Base-by-base conservation (phyloP, 148 eudicot genomes). In the Beta vulgaris region DNA sequence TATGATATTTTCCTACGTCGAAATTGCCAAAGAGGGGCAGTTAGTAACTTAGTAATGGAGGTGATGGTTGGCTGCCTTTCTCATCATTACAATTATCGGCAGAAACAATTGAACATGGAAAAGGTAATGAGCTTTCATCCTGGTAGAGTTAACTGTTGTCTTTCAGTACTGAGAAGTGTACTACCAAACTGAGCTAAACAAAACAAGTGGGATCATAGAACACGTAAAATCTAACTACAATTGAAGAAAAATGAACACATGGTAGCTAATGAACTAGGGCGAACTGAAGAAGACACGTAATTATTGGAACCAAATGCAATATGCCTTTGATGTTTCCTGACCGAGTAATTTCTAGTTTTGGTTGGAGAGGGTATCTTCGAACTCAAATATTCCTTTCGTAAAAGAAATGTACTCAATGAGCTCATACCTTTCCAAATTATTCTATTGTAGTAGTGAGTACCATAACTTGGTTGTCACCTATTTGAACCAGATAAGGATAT, bases 401-500 rank as follows among this genome's bases (percentile, higher is more conserved):
- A 34, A 35, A 14, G 57, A 37, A 53, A 18, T 67, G 65, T 15
- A 28, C 54, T 26, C 16, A 10, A 66, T n/a, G 64, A 53, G 39
- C 72, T 53, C 54, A 15, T 51, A 37, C 49, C 23, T 57, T 67
- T 43, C 43, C 48, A 34, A 28, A 32, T 76, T 68, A 76, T 76
- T 76, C 63, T 18, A 57, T 37, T 36, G 72, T 29, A 26, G 71
- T 26, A 23, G 53, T 26, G n/a, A 31, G 49, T 42, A 43, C 54
- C 71, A 43, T 40, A 6, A 42, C n/a, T 26, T 67, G 51, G 7
- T 42, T 10, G 21, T 67, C 42, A 80, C 84, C 73, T 70, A 60
- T 80, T 84, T 2, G 79, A 75, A 57, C 71, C 76, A 53, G 86
- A 81, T 75, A 84, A 84, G 44, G 86, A 58, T 40, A 78, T 49